These are phyloP conservation scores for Zygosaccharomyces pseudobailii DNA, from an alignment of 1,139 yeast species.

Conservation along the genomic window DNA sequence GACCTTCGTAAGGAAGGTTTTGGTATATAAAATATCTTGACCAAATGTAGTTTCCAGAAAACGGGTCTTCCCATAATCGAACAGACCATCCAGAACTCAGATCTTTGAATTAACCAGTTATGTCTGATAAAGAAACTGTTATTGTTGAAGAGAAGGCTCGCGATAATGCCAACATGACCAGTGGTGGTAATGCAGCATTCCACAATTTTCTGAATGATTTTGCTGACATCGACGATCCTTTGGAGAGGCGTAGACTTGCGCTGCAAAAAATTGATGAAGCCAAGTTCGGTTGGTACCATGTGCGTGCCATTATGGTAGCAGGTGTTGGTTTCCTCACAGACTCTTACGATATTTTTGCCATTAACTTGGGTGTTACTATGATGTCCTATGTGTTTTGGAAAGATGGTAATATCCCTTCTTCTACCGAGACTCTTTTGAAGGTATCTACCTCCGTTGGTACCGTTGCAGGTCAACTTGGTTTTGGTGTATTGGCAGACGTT, in stretches of 20 bases:
- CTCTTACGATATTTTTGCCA: constrained; percentile 87
- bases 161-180: constrained; percentile 36
- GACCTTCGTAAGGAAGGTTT: not conserved
- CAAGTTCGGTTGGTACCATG: constrained; percentile 81
- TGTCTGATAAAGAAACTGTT: constrained; percentile 9
- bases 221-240: constrained; percentile 79
- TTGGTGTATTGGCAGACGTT: constrained; percentile 79
- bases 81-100: not conserved
- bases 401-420: constrained; percentile 52
- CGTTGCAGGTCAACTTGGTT: constrained; percentile 83
- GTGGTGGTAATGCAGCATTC: constrained; percentile 87
- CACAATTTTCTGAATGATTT: constrained; percentile 80
- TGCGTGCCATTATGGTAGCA: constrained; percentile 81
- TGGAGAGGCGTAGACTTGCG: constrained; percentile 86
- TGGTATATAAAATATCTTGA: not conserved
- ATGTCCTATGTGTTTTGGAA: constrained; percentile 68
- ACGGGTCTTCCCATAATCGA: not conserved
- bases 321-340: constrained; percentile 95
- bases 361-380: constrained; percentile 75
- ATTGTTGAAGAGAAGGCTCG: constrained; percentile 8
- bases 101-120: not conserved
- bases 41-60: not conserved
- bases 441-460: constrained; percentile 93
- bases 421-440: constrained; percentile 70
- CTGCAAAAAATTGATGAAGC: constrained; percentile 84